Percentiles rank a stretch among this genome's conserved stretches.
These are phyloP conservation scores for Teratosphaeria viscida DNA, from an alignment of 2,329 filamentous ascomycete species.

Conservation along the genomic window DNA sequence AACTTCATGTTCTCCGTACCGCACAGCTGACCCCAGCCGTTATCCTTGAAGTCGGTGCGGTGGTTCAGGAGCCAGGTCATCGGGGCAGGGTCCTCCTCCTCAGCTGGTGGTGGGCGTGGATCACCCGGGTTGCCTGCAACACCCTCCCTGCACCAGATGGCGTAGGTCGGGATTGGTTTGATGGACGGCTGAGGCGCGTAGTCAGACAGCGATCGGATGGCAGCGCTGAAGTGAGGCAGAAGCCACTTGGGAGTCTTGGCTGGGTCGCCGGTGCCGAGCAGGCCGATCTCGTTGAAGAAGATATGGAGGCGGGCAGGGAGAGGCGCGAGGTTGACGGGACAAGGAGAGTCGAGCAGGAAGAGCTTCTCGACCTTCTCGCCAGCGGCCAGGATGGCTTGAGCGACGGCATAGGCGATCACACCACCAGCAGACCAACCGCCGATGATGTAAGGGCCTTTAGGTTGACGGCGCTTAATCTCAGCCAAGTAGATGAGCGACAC, in stretches of 20 bases:
- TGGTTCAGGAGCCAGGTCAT: constrained; percentile 62
- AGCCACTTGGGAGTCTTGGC: constrained; percentile 61
- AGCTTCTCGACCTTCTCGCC: constrained; percentile 42
- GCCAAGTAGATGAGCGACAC: constrained; percentile 55
- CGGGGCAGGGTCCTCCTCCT: constrained; percentile 42
- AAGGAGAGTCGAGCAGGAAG: constrained; percentile 44
- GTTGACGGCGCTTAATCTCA: constrained; percentile 63
- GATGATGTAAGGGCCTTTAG: constrained; percentile 47
- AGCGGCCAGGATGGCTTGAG: constrained; percentile 37
- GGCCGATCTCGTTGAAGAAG: constrained; percentile 62
- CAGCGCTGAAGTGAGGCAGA: constrained; percentile 60
- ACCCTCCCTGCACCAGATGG: constrained; percentile 62
- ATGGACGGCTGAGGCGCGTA: constrained; percentile 58
- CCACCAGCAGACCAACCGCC: constrained; percentile 48
- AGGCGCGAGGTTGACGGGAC: constrained; percentile 41
- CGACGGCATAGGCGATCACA: constrained; percentile 44
- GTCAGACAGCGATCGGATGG: constrained; percentile 56
- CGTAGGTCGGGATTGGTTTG: constrained; percentile 50
- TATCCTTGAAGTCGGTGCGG: constrained; percentile 59
- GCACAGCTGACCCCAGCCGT: constrained; percentile 59
- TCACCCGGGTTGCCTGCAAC: constrained; percentile 57
- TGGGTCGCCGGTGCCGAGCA: constrained; percentile 53
- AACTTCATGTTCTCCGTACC: constrained; percentile 52
- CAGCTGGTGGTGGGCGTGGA: constrained; percentile 52
- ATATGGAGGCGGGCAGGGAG: constrained; percentile 50